Evolutionary conservation across 768 basidiomycete genomes (phyloP).

Genomic region (Naganishia antarctica): DNA sequence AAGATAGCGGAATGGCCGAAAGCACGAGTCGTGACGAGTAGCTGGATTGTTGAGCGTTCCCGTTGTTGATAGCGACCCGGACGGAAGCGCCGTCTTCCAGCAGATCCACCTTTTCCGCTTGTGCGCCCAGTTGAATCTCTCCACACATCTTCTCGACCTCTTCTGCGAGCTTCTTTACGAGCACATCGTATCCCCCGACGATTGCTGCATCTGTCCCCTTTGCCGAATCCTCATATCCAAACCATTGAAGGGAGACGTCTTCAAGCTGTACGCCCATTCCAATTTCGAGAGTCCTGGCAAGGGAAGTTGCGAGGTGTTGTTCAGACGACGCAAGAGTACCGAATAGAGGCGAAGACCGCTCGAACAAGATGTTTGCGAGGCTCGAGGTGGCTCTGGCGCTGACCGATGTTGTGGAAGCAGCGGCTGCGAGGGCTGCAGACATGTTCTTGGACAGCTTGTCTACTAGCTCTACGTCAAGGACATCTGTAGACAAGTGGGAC

Average conservation of each 20-base stretch:
- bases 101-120: slow-evolving; percentile 28
- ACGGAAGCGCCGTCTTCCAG: slow-evolving; percentile 19
- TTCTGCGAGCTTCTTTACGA: slow-evolving; percentile 37
- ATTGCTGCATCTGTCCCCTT: slow-evolving; percentile 46
- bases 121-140: slow-evolving; percentile 31
- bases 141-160: slow-evolving; percentile 32
- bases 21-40: slow-evolving; percentile 28
- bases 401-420: slow-evolving; percentile 27
- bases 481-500: not conserved
- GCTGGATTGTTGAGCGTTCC: slow-evolving; percentile 14
- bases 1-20: slow-evolving; percentile 44
- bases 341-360: slow-evolving; percentile 36
- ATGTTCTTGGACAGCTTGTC: slow-evolving; percentile 10
- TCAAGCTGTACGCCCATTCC: slow-evolving; percentile 44
- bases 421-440: slow-evolving; percentile 34
- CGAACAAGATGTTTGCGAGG: slow-evolving; percentile 40
- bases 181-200: slow-evolving; percentile 42
- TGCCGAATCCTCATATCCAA: slow-evolving; percentile 45
- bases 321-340: slow-evolving; percentile 27
- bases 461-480: not conserved
- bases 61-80: slow-evolving; percentile 22
- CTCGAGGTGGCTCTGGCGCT: slow-evolving; percentile 33
- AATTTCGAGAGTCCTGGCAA: slow-evolving; percentile 44
- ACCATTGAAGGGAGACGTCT: slow-evolving; percentile 40
- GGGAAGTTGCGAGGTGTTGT: slow-evolving; percentile 29